Evolutionary conservation across 495 filamentous ascomycete genomes (phyloP).

Genomic region (Lindgomyces ingoldianus): DNA sequence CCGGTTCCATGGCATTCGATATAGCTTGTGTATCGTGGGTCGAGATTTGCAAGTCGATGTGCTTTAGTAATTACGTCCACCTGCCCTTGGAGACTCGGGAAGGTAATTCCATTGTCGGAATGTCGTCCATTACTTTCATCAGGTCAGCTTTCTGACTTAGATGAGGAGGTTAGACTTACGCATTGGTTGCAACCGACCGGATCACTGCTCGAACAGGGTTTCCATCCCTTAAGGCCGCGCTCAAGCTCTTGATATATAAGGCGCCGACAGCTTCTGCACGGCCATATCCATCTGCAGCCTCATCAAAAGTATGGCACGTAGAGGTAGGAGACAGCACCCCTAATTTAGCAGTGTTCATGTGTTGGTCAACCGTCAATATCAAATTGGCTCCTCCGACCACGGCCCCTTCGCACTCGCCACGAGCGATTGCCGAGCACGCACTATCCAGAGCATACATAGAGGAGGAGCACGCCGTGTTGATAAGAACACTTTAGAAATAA

Average conservation of each 20-base stretch:
- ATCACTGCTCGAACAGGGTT: constrained; percentile 49
- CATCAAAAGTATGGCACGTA: constrained; percentile 20
- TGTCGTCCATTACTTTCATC: constrained; percentile 17
- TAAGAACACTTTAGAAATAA: not conserved
- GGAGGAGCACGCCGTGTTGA: constrained; percentile 31
- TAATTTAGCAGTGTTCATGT: constrained; percentile 2
- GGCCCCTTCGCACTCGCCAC: constrained; percentile 37
- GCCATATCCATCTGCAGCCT: constrained; percentile 16
- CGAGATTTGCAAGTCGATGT: constrained; percentile 37
- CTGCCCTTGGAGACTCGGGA: constrained; percentile 17
- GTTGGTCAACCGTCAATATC: constrained; percentile 47
- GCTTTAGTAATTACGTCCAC: constrained; percentile 38
- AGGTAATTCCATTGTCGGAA: constrained; percentile 7
- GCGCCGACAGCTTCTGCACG: constrained; percentile 39
- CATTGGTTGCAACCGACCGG: constrained; percentile 43
- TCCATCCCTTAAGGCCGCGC: constrained; percentile 43
- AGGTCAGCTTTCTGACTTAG: not conserved
- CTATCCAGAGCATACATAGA: constrained; percentile 39
- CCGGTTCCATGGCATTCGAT: constrained; percentile 53
- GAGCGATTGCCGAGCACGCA: constrained; percentile 20
- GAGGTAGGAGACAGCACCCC: constrained; percentile 17
- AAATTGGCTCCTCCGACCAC: constrained; percentile 46
- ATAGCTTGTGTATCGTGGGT: constrained; percentile 40
- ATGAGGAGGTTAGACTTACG: constrained; percentile 12
- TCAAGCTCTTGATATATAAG: constrained; percentile 46